Conservation (phyloP, 2,329 filamentous ascomycete species). For the Diaporthe sp. region DNA sequence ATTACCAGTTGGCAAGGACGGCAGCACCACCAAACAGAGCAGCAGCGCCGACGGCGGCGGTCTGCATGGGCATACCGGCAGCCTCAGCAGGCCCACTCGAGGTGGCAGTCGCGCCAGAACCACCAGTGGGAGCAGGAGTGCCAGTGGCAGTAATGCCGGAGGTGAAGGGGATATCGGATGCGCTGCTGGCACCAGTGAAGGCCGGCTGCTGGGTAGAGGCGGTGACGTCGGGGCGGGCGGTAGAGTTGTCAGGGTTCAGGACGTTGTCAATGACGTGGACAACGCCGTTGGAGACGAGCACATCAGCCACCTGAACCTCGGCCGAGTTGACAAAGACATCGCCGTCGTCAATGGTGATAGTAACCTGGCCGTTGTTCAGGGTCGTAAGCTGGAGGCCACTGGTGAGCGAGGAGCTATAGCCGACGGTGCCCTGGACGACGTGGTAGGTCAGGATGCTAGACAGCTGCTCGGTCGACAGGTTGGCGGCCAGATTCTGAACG, state of each 20-base stretch:
- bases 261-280: slow-evolving; percentile 67
- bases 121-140: not conserved
- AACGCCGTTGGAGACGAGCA: slow-evolving; percentile 67
- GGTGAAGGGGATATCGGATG: slow-evolving; percentile 32
- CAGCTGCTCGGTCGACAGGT: slow-evolving; percentile 59
- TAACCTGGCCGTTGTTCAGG: slow-evolving; percentile 59
- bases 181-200: slow-evolving; percentile 40
- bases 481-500: slow-evolving; percentile 62
- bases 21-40: slow-evolving; percentile 31
- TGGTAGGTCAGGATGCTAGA: slow-evolving; percentile 71
- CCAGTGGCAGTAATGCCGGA: slow-evolving; percentile 13
- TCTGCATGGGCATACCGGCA: slow-evolving; percentile 27
- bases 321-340: slow-evolving; percentile 62
- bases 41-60: slow-evolving; percentile 27
- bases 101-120: not conserved
- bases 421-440: slow-evolving; percentile 64
- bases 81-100: not conserved
- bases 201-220: slow-evolving; percentile 48
- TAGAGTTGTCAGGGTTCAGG: slow-evolving; percentile 54
- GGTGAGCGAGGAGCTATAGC: slow-evolving; percentile 57
- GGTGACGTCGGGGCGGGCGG: slow-evolving; percentile 49
- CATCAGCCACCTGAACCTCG: slow-evolving; percentile 61
- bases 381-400: slow-evolving; percentile 44
- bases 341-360: slow-evolving; percentile 53
- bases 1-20: slow-evolving; percentile 19